Base-by-base conservation (phyloP, 2,329 filamentous ascomycete genomes). In the Claviceps arundinis region DNA sequence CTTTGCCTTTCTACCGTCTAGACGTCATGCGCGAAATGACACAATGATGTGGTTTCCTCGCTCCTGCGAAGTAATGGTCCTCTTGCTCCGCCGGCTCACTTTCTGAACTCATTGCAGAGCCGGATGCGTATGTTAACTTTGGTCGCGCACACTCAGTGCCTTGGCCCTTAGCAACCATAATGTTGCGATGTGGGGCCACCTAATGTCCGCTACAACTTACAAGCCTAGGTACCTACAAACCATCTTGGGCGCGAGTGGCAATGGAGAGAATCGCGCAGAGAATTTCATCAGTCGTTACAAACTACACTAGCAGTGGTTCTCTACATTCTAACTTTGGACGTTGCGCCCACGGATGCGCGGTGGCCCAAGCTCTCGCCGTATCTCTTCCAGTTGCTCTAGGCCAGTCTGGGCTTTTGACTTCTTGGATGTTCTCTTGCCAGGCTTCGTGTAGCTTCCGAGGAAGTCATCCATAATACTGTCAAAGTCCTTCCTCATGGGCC, bases 381-480 rank as follows among this genome's bases (percentile, higher is more conserved):
- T 84, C 69, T 97, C 91, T 58, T 97, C 93, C 55, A 97, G 73
- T 72, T 97, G 88, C 68, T 87, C 83, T 57, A 96, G 75, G 0
- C 93, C 93, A 54, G 78, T 87, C 64, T 86, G 84, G 57, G 85
- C 82, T 63, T 85, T 87, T 17, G 84, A 84, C 69, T 90, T 89
- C 71, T 90, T 91, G 19, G 89, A 78, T 11, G 76, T 73, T 65
- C 82, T 84, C 71, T 89, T 89, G 2, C 85, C 85, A 24, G 77
- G 77, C 68, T 81, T 84, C 9, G 80, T 80, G 63, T 87, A 85
- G 37, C 75, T 82, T 8, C 82, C 86, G 26, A 97, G 70, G 69
- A 98, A 98, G 52, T 95, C 90, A 64, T 97, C 91, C 75, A 98
- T 82, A 64, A 97, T 89, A 55, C 75, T 79, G 64, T 95, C 84